Evolutionary conservation across 352 stramenopile genomes (phyloP).

Genomic region (Globisporangium spinosum): DNA sequence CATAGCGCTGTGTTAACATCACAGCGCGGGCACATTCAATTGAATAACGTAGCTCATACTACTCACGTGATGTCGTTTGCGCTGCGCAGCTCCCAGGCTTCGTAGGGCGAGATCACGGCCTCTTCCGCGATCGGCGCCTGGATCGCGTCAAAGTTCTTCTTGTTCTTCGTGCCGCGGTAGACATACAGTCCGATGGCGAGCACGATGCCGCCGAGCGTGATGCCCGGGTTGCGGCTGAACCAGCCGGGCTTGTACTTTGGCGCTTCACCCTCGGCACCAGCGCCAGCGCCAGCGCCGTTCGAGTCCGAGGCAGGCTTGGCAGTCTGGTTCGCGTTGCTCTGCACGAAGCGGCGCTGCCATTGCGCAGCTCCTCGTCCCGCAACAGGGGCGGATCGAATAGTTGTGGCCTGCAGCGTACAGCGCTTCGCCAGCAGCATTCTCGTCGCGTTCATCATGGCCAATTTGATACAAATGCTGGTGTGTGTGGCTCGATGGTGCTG

Average conservation of each 20-base stretch:
- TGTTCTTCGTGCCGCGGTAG: constrained; percentile 65
- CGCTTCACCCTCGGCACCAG: constrained; percentile 30
- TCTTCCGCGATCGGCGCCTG: constrained; percentile 70
- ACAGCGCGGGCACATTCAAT: not conserved
- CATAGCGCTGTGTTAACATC: not conserved
- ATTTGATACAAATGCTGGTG: not conserved
- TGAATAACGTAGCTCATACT: not conserved
- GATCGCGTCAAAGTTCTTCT: constrained; percentile 76
- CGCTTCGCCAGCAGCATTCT: constrained; percentile 1
- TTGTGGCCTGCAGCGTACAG: not conserved
- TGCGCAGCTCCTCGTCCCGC: not conserved
- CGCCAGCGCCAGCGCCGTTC: not conserved
- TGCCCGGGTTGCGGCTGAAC: constrained; percentile 83
- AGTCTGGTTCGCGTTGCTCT: not conserved
- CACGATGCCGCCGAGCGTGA: constrained; percentile 68
- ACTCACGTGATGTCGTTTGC: constrained; percentile 77
- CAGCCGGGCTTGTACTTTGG: constrained; percentile 82
- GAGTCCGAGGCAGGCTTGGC: not conserved
- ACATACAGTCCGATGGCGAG: constrained; percentile 68
- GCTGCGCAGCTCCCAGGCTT: constrained; percentile 81
- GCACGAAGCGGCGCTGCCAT: constrained; percentile 13
- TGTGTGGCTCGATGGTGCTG: constrained; percentile 4
- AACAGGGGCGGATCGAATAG: not conserved
- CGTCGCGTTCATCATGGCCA: constrained; percentile 10
- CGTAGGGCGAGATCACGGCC: constrained; percentile 79